Percentiles rank a stretch among this genome's conserved stretches.
These are phyloP conservation scores for Paratinospora sagittata DNA, from an alignment of 164 flowering plant genomes.

Conservation along the genomic window DNA sequence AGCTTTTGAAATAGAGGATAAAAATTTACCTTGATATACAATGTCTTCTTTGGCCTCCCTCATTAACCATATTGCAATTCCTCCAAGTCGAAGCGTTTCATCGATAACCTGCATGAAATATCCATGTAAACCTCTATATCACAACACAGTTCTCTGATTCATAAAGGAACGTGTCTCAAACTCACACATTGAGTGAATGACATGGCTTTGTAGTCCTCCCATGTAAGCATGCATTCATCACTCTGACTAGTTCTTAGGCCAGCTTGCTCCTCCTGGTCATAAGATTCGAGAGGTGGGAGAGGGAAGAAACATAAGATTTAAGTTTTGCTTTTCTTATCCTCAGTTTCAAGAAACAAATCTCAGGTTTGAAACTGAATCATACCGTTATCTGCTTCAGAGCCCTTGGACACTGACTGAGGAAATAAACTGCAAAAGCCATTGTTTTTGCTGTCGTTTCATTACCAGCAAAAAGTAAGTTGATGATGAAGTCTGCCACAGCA, in stretches of 20 bases:
- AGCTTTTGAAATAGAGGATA: background rate
- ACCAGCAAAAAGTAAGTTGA: constrained; percentile 86
- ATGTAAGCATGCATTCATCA: constrained; percentile 41
- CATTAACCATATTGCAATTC: constrained; percentile 89
- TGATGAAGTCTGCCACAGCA: constrained; percentile 70
- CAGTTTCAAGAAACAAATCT: background rate
- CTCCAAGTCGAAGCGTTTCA: constrained; percentile 83
- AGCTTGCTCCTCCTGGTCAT: constrained; percentile 60
- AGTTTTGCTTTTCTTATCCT: background rate
- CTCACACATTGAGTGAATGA: constrained; percentile 81
- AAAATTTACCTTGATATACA: constrained; percentile 48
- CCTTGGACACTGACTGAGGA: constrained; percentile 57
- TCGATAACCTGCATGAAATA: constrained; percentile 62
- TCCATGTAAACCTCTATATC: background rate
- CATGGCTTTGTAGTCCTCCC: constrained; percentile 85
- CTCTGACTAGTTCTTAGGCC: constrained; percentile 21
- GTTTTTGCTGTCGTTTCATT: constrained; percentile 88
- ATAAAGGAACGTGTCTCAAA: background rate
- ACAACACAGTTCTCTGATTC: background rate
- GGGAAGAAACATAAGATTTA: background rate
- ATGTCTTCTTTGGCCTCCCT: constrained; percentile 76
- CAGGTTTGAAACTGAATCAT: constrained; percentile 1
- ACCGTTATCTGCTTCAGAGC: constrained; percentile 66
- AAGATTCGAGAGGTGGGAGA: background rate
- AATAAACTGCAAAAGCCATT: constrained; percentile 79